Evolutionary conservation across 441 rosid genomes (phyloP), one percentile per base, ranked within the genome.

Genomic region (Mallotus repandus): DNA sequence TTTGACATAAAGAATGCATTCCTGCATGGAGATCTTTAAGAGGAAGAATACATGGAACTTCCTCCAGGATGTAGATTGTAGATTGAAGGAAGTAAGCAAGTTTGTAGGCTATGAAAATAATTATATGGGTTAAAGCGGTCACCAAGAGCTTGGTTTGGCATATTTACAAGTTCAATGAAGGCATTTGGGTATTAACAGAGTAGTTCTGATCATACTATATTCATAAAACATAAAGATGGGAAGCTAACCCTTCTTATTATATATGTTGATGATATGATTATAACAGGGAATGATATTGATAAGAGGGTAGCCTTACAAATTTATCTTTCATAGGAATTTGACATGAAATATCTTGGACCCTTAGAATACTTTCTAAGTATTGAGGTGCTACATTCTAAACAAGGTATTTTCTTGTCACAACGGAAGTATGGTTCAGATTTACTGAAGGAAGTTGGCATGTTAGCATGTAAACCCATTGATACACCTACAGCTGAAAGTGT

Each of bases 251-350:
- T 46, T 0, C 18, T 46, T 0, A 46, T 46, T 21, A 45, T 65
- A n/a, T 45, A 65, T 65, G 15, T 65, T 21, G 19, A 66, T 66
- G 9, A 66, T 66, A 19, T 66, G 56, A 45, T 66, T 56, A 14
- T 69, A 4, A 54, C 0, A 18, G 41, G 54, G 14, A 56, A 69
- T 56, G 41, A 69, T 57, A 9, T 0, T 56, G 35, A 38, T 15
- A 41, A 38, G 9, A 70, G 29, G 21, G 43, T 7, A 70, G 19
- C 43, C 50, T 4, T 70, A 9, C 43, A 58, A 19, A 13, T 10
- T 25, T 22, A 70, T 58, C 41, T 70, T 25, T 45, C 25, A 2
- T 0, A 1, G 7, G 56, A 70, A 19, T 70, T 70, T 14, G 22
- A 45, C 16, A 70, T 58, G 56, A 70, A 58, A 21, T 43, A 57